Percentiles rank a stretch among this genome's conserved stretches.
phyloP scores from a whole-genome alignment of 169 alveolate genomes.

The Eimeria maxima region DNA sequence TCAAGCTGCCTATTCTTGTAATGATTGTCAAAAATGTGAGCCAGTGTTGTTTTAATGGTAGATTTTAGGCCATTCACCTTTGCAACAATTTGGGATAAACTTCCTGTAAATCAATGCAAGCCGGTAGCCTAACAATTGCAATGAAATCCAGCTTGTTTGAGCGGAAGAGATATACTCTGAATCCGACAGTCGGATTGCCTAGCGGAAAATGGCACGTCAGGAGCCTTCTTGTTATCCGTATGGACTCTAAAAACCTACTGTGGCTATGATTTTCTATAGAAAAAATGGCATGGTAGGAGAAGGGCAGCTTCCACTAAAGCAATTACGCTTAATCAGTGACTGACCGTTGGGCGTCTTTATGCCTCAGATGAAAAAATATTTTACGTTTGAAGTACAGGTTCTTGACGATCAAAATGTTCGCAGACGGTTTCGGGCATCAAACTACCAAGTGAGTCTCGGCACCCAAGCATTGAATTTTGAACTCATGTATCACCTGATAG shows the following conservation, averaged over 20 bases:
- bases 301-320: not conserved
- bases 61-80: not conserved
- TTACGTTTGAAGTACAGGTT: slow-evolving; percentile 98
- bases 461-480: not conserved
- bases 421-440: slow-evolving; percentile 98
- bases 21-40: slow-evolving; percentile 96
- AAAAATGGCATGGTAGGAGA: not conserved
- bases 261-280: not conserved
- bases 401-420: slow-evolving; percentile 98
- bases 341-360: not conserved
- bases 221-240: not conserved
- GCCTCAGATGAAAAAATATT: slow-evolving; percentile 95
- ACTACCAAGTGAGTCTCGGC: slow-evolving; percentile 93
- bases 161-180: not conserved
- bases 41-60: not conserved
- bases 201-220: not conserved
- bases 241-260: not conserved
- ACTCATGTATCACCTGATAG: slow-evolving; percentile 14
- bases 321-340: not conserved
- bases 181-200: not conserved
- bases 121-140: not conserved
- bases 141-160: not conserved
- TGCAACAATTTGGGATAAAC: not conserved
- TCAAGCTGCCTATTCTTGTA: slow-evolving; percentile 97
- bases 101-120: not conserved